These are phyloP conservation scores for Botryotinia narcissicola DNA, from an alignment of 2,329 filamentous ascomycete species.

Conservation along the genomic window DNA sequence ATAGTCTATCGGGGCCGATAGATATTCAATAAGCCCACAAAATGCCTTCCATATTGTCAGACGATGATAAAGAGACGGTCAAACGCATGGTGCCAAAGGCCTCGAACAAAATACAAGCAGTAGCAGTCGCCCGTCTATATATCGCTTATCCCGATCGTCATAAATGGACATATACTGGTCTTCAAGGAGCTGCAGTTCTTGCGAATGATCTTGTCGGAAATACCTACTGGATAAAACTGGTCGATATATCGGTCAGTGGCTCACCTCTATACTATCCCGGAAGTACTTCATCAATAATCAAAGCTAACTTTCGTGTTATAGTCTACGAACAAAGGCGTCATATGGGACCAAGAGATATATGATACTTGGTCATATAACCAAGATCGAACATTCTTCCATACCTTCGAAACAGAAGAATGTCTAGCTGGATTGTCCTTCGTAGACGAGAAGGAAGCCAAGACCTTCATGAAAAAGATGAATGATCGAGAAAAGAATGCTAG, in stretches of 20 bases:
- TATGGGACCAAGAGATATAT: constrained; percentile 98
- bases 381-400: constrained; percentile 95
- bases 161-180: constrained; percentile 89
- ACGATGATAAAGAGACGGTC: constrained; percentile 94
- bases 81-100: constrained; percentile 92
- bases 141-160: constrained; percentile 82
- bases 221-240: constrained; percentile 96
- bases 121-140: constrained; percentile 90
- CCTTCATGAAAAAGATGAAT: constrained; percentile 96
- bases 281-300: not conserved
- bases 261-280: constrained; percentile 1
- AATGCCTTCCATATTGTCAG: constrained; percentile 61
- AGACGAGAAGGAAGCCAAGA: constrained; percentile 96
- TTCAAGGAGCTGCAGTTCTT: constrained; percentile 88
- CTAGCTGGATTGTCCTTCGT: constrained; percentile 86
- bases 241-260: constrained; percentile 82
- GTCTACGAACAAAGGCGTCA: constrained; percentile 76
- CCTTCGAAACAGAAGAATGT: constrained; percentile 92
- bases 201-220: constrained; percentile 92
- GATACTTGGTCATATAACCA: constrained; percentile 94
- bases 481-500: constrained; percentile 94
- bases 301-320: constrained; percentile 47
- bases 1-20: not conserved
- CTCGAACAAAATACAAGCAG: constrained; percentile 95
- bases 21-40: constrained; percentile 22